Evolutionary conservation across 2,329 filamentous ascomycete species (phyloP), one percentile per base, ranked within the genome.

Genomic region (Clarireedia monteithiana): DNA sequence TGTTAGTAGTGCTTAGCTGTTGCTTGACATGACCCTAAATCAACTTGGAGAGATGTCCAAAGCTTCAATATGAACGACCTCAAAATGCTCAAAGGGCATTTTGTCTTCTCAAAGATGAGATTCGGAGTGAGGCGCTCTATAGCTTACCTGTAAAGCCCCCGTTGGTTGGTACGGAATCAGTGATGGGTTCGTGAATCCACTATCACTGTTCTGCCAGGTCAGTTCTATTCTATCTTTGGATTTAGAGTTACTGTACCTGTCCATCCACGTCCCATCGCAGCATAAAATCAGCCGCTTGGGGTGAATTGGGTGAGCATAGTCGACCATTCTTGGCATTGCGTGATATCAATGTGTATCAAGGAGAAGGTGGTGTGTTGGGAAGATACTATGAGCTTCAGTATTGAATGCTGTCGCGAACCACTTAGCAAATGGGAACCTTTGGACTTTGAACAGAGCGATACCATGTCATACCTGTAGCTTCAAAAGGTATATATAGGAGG

Each of bases 101-200:
- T n/a, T 20, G 20, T n/a, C 6, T 17, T 42, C 20, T n/a, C n/a
- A 17, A 17, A 12, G 14, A 20, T 20, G 3, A 7, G 5, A n/a
- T n/a, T 42, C 23, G 38, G 20, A 26, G 30, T 39, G 47, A n/a
- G 23, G 44, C 50, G 12, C 42, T 36, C 24, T 23, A n/a, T 34
- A 23, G 44, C 45, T 50, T 12, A 55, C 52, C 12, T 55, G 52
- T 10, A 55, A 50, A 34, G 83, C 77, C 38, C 79, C 79, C 6
- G 80, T 83, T 39, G 84, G 79, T 52, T 83, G 82, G 50, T 80
- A 82, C 0, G 80, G 77, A 17, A 78, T 64, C 26, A 66, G 55
- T 6, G 64, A 63, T 23, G 66, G 65, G 40, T 66, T 66, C 17
- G 48, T 59, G 47, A 62, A 68, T 6, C 66, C 65, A 59, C 66